Conservation (phyloP, 1,284 basidiomycete species). For the Pseudomicrostroma phylloplanum region DNA sequence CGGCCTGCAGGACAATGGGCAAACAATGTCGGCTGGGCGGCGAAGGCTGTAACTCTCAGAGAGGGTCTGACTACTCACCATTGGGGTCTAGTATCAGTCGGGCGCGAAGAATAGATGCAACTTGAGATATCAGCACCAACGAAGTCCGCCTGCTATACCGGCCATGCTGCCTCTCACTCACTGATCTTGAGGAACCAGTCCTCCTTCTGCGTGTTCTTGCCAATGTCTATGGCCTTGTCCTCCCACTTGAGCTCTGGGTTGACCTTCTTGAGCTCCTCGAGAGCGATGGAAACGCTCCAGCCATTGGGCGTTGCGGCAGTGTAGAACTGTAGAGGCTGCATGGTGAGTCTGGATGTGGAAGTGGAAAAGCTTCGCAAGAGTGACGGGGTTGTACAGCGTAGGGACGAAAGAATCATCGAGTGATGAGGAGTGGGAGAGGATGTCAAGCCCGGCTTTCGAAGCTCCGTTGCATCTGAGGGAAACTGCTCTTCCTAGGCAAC, state of each 20-base stretch:
- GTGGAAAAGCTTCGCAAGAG: not conserved
- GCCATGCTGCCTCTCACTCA: too few species aligned
- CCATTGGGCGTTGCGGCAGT: conserved; percentile 28
- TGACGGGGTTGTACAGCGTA: not conserved
- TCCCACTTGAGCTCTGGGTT: conserved; percentile 28
- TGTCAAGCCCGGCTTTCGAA: too few species aligned
- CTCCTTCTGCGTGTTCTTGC: conserved; percentile 25
- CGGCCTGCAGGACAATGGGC: conserved; percentile 29
- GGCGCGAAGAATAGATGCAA: too few species aligned
- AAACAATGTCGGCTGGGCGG: not conserved
- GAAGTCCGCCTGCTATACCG: too few species aligned
- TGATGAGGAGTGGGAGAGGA: too few species aligned
- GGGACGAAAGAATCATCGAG: too few species aligned
- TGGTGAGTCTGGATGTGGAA: conserved; percentile 4
- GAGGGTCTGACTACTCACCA: too few species aligned
- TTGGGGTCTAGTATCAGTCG: conserved; percentile 39
- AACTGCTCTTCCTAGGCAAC: too few species aligned
- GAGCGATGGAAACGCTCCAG: conserved; percentile 10
- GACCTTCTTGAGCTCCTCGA: conserved; percentile 26
- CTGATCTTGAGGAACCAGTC: conserved; percentile 39
- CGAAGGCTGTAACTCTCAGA: too few species aligned
- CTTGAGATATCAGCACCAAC: too few species aligned
- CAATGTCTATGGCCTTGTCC: conserved; percentile 10
- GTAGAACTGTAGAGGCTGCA: conserved; percentile 34
- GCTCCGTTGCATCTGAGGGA: too few species aligned